phyloP scores from a whole-genome alignment of 805 yeast genomes.

The Ogataea nakhonphanomensis region DNA sequence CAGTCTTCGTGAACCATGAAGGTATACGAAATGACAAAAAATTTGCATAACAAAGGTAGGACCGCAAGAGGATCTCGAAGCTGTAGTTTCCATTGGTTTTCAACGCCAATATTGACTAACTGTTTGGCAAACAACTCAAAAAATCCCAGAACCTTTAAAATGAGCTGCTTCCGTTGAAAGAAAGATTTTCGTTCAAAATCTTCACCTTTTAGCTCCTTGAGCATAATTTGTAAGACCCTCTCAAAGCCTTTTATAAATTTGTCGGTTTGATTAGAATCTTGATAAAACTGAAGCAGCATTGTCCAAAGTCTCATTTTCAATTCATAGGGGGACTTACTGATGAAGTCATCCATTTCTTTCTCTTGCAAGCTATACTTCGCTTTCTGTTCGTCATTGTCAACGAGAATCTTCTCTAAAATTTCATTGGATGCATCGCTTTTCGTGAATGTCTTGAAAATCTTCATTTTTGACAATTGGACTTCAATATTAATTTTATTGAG shows the following conservation, averaged over 20 bases:
- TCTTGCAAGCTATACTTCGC: constrained; percentile 36
- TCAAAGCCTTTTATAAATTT: constrained; percentile 50
- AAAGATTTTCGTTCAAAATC: constrained; percentile 23
- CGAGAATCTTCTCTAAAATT: constrained; percentile 24
- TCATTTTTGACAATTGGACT: constrained; percentile 65
- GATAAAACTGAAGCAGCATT: constrained; percentile 57
- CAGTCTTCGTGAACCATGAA: constrained; percentile 54
- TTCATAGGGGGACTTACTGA: constrained; percentile 59
- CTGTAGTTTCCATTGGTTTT: constrained; percentile 35
- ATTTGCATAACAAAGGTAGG: constrained; percentile 26
- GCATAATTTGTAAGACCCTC: constrained; percentile 44
- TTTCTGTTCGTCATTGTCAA: constrained; percentile 29
- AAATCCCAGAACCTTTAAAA: constrained; percentile 51
- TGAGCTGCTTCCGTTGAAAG: constrained; percentile 36
- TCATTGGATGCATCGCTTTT: constrained; percentile 37
- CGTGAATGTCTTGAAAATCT: constrained; percentile 65
- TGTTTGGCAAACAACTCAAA: constrained; percentile 49
- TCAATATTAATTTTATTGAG: constrained; percentile 48
- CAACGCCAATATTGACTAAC: constrained; percentile 29
- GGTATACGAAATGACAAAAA: constrained; percentile 44
- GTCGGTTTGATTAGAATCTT: constrained; percentile 26
- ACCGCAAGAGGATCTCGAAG: constrained; percentile 2
- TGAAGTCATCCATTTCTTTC: constrained; percentile 56
- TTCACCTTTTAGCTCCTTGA: constrained; percentile 34
- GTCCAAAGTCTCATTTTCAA: constrained; percentile 75